phyloP scores from a whole-genome alignment of 805 yeast species.

The Blastobotrys muscicola region DNA sequence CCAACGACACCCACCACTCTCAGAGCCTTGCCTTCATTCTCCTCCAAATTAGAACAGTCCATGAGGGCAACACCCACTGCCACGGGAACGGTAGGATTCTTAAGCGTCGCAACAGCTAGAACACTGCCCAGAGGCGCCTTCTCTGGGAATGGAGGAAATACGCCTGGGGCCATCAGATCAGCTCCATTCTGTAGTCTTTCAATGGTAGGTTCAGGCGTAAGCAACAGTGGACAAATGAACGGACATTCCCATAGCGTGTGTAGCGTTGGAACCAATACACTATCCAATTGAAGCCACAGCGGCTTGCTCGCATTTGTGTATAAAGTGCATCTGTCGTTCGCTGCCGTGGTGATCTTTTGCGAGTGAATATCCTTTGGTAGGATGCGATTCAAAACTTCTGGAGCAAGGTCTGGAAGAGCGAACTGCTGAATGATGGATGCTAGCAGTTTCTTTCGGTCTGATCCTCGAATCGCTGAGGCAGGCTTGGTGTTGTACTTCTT shows the following conservation, averaged over 20 bases:
- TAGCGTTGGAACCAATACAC: constrained; percentile 52
- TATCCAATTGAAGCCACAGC: constrained; percentile 43
- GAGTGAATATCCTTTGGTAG: constrained; percentile 51
- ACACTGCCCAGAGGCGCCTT: constrained; percentile 41
- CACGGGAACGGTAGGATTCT: constrained; percentile 51
- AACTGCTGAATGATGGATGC: constrained; percentile 35
- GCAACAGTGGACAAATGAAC: constrained; percentile 51
- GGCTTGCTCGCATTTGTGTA: constrained; percentile 47
- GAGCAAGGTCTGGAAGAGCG: constrained; percentile 18
- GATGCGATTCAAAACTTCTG: constrained; percentile 35
- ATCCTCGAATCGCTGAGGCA: constrained; percentile 66
- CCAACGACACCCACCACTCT: constrained; percentile 54
- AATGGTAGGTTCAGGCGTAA: constrained; percentile 67
- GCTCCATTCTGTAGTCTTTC: constrained; percentile 71
- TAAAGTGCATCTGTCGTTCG: constrained; percentile 51
- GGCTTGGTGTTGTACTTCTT: constrained; percentile 37
- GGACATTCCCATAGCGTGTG: constrained; percentile 67
- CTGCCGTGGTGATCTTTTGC: constrained; percentile 49
- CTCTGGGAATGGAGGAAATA: constrained; percentile 47
- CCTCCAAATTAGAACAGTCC: constrained; percentile 29
- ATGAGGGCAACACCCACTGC: constrained; percentile 60
- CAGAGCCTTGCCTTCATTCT: constrained; percentile 72
- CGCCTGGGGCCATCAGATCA: constrained; percentile 36
- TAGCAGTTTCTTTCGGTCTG: constrained; percentile 59
- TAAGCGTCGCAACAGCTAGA: constrained; percentile 62